Evolutionary conservation across 805 yeast species (phyloP).

Genomic region (Nakazawaea laoshanensis): DNA sequence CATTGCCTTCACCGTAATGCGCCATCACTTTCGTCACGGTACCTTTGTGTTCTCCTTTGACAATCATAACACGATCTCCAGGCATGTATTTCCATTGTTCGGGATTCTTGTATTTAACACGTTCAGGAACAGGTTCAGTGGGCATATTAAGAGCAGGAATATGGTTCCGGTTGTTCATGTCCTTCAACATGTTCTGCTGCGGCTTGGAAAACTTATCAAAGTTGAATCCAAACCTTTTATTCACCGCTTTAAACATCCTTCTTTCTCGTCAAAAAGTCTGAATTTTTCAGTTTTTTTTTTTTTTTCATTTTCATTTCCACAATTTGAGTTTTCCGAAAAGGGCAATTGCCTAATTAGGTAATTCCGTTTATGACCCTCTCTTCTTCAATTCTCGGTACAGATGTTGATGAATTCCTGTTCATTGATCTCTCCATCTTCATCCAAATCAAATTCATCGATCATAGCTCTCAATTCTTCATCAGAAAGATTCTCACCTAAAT

Average conservation of each 20-base stretch:
- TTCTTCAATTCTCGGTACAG: conserved; percentile 57
- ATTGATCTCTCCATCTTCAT: conserved; percentile 91
- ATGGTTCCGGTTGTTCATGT: conserved; percentile 19
- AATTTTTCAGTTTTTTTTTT: too few species aligned
- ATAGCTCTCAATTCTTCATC: conserved; percentile 93
- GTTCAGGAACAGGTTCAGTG: conserved; percentile 20
- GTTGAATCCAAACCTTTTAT: conserved; percentile 23
- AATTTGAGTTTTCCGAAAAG: neutral
- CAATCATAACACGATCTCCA: conserved; percentile 73
- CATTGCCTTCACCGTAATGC: conserved; percentile 51
- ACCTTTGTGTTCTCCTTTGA: conserved; percentile 68
- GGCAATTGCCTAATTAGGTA: neutral
- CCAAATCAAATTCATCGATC: conserved; percentile 96
- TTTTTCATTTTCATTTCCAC: neutral
- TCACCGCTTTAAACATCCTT: conserved; percentile 4
- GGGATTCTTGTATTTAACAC: conserved; percentile 28
- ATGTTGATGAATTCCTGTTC: conserved; percentile 87
- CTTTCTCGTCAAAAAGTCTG: neutral
- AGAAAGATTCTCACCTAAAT: conserved; percentile 81
- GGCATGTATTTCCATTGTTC: conserved; percentile 54
- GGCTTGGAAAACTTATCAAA: conserved; percentile 21
- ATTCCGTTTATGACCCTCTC: neutral
- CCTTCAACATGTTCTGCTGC: conserved; percentile 19
- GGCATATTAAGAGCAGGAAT: conserved; percentile 23
- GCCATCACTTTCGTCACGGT: conserved; percentile 59